Evolutionary conservation across 768 basidiomycete genomes (phyloP).

Genomic region (Boletus eberwhitei): DNA sequence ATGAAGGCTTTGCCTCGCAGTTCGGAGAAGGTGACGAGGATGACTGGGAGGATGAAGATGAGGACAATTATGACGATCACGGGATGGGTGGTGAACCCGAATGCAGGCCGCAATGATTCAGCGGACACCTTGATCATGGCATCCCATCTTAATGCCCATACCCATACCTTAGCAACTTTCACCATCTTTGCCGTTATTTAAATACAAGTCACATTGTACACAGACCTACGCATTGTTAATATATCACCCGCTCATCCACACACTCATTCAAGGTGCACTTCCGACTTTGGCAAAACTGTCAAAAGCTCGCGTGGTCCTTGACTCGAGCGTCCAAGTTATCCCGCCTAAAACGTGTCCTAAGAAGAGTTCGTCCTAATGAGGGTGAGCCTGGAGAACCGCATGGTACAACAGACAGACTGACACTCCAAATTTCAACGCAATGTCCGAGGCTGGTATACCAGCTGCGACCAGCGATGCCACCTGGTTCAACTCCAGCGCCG

Average conservation of each 20-base stretch:
- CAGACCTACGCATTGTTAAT: constrained; percentile 25
- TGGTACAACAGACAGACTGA: constrained; percentile 27
- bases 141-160: constrained; percentile 11
- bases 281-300: constrained; percentile 63
- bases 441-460: constrained; percentile 86
- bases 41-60: constrained; percentile 70
- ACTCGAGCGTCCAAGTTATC: constrained; percentile 67
- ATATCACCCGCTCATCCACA: constrained; percentile 3
- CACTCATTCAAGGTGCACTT: constrained; percentile 24
- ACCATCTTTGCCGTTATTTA: constrained; percentile 26
- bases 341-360: constrained; percentile 72
- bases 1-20: constrained; percentile 64
- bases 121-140: constrained; percentile 2
- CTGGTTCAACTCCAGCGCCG: constrained; percentile 58
- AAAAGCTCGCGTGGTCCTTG: constrained; percentile 68
- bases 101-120: constrained; percentile 57
- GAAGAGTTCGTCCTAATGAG: constrained; percentile 59
- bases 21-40: constrained; percentile 71
- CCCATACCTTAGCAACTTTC: constrained; percentile 15
- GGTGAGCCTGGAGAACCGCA: background rate
- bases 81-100: constrained; percentile 48
- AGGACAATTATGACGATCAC: constrained; percentile 48
- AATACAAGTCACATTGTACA: constrained; percentile 24
- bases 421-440: constrained; percentile 73
- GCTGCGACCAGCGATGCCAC: constrained; percentile 60